These are phyloP conservation scores for Penicillium flavigenum DNA, from an alignment of 495 filamentous ascomycete genomes.

Conservation along the genomic window DNA sequence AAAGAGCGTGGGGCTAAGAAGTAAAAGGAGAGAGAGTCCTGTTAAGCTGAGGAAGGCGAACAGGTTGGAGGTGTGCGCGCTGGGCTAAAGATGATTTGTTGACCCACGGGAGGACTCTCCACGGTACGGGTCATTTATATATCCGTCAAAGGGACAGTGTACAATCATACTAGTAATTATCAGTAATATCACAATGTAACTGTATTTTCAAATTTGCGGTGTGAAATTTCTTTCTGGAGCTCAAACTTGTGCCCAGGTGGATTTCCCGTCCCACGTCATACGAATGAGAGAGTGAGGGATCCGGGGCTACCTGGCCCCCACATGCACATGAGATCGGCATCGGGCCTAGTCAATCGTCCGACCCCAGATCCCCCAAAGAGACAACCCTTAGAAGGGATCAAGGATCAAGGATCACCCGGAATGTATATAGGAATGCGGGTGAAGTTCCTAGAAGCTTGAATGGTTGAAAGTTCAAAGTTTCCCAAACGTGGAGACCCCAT, in stretches of 20 bases:
- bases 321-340: neutral
- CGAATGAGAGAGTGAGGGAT: neutral
- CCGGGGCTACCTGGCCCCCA: neutral
- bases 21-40: neutral
- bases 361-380: neutral
- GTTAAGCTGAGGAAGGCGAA: slow-evolving; percentile 10
- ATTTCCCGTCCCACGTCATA: slow-evolving; percentile 1
- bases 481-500: neutral
- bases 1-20: slow-evolving; percentile 6
- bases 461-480: neutral
- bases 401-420: neutral
- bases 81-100: slow-evolving; percentile 28
- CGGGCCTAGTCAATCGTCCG: neutral
- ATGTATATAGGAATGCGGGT: neutral
- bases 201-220: slow-evolving; percentile 4
- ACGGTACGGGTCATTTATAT: slow-evolving; percentile 3
- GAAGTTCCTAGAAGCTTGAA: neutral
- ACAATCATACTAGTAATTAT: no score
- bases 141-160: neutral
- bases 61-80: slow-evolving; percentile 22
- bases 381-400: neutral
- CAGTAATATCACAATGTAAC: no score
- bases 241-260: neutral
- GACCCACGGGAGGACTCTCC: slow-evolving; percentile 19
- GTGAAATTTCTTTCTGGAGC: neutral